Evolutionary conservation across 2,329 filamentous ascomycete genomes (phyloP).

Genomic region (Zymoseptoria tritici): DNA sequence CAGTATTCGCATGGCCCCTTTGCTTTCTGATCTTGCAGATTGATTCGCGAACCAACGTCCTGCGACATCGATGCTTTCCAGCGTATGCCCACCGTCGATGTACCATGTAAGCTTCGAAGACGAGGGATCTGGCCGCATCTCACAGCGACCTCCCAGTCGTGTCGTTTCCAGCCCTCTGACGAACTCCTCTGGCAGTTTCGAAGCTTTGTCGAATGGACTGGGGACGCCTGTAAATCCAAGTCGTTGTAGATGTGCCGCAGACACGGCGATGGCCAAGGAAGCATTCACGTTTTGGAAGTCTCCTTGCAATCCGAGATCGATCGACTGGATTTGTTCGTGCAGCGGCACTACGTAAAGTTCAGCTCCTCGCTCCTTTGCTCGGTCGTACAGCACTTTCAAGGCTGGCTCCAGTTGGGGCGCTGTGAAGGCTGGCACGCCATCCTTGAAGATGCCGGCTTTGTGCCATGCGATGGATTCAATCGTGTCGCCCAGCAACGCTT

Average conservation of each 20-base stretch:
- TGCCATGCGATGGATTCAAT: conserved; percentile 84
- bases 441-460: conserved; percentile 81
- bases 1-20: conserved; percentile 47
- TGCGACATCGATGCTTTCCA: conserved; percentile 70
- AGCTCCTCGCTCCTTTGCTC: conserved; percentile 45
- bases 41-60: conserved; percentile 64
- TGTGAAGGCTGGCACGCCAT: conserved; percentile 55
- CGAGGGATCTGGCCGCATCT: conserved; percentile 51
- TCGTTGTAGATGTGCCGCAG: conserved; percentile 49
- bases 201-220: conserved; percentile 32
- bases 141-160: conserved; percentile 68
- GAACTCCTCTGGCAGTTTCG: conserved; percentile 54
- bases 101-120: conserved; percentile 58
- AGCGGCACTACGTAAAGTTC: conserved; percentile 42
- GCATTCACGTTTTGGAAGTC: conserved; percentile 59
- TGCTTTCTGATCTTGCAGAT: conserved; percentile 22
- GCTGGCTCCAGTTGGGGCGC: conserved; percentile 50
- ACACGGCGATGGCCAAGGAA: conserved; percentile 52
- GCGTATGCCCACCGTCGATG: conserved; percentile 81
- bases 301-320: conserved; percentile 53
- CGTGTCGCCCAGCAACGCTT: conserved; percentile 69
- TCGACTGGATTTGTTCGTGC: conserved; percentile 41
- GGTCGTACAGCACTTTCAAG: conserved; percentile 48
- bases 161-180: conserved; percentile 58
- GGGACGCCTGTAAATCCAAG: conserved; percentile 38